Evolutionary conservation across 73 alveolate genomes (phyloP), one percentile per base, ranked within the genome.

Genomic region (Stentor coeruleus): DNA sequence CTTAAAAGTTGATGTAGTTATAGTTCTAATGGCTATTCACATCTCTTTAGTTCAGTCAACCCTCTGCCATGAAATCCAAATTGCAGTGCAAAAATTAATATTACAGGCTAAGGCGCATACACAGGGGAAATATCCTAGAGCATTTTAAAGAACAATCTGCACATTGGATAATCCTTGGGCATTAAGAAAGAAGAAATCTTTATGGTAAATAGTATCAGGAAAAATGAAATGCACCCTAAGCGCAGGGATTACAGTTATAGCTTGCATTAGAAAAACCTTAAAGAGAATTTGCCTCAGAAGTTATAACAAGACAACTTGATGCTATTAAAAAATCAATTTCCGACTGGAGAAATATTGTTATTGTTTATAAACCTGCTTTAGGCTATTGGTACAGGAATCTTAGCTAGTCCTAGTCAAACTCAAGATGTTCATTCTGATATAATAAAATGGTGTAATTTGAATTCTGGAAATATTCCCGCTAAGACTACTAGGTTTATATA

Each of bases 381-480:
- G 99, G 99, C 99, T 77, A 97, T 96, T 49, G 99, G 99, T 72
- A 98, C 99, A 15, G 99, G 99, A n/a, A 93, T 90, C 88, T 95
- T 95, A 36, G 99, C 99, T 26, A 84, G 99, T 4, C 99, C 99
- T 28, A 99, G 93, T 77, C 95, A 97, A 94, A 99, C 98, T 59
- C 98, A 97, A 76, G 99, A 97, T 85, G 89, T 94, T 42, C 99
- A 97, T 81, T 97, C 91, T 82, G 85, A 82, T 74, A 94, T 97
- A 40, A 90, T 99, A 66, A 82, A 79, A 38, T 89, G 92, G 91
- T 74, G 95, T 38, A 91, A 90, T 41, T 96, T 88, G 73, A 86
- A 92, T 42, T 91, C 89, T 35, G 91, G 97, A 37, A 92, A 87
- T 40, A 85, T 49, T 2, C 88, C 83, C 30, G 91, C 95, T 0